These are phyloP conservation scores for Chaetomiaceae sp. DNA, from an alignment of 2,329 filamentous ascomycete genomes.

Conservation along the genomic window DNA sequence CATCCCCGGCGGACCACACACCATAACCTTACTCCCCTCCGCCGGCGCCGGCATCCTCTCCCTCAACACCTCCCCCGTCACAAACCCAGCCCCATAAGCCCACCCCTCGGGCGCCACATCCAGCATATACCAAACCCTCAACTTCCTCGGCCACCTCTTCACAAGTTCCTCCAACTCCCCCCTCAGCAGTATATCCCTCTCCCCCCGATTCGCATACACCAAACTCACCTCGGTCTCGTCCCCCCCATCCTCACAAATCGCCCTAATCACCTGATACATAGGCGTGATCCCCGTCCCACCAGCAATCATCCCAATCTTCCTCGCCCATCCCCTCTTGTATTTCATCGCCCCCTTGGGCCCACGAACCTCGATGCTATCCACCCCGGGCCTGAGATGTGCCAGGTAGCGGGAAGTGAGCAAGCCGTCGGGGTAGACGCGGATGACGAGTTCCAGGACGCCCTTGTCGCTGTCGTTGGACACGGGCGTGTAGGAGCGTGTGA, in stretches of 20 bases:
- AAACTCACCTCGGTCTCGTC: conserved; percentile 55
- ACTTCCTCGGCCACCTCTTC: conserved; percentile 45
- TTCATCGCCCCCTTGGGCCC: conserved; percentile 55
- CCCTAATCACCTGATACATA: conserved; percentile 59
- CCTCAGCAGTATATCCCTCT: conserved; percentile 56
- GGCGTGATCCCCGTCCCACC: conserved; percentile 51
- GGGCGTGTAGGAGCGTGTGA: conserved; percentile 52
- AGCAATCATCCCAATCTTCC: conserved; percentile 51
- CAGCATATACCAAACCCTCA: conserved; percentile 54
- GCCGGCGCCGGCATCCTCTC: background rate
- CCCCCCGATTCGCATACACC: conserved; percentile 55
- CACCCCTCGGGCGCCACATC: conserved; percentile 43
- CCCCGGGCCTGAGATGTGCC: conserved; percentile 36
- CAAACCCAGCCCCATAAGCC: conserved; percentile 45
- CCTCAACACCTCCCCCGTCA: conserved; percentile 47
- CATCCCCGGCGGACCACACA: conserved; percentile 4
- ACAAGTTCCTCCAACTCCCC: conserved; percentile 53
- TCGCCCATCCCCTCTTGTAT: conserved; percentile 41
- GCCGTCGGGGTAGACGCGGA: conserved; percentile 42
- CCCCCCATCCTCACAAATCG: conserved; percentile 56
- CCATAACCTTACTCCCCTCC: background rate
- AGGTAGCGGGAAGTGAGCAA: conserved; percentile 47
- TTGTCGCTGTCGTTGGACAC: conserved; percentile 47
- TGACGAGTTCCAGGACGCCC: conserved; percentile 44
- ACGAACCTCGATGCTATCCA: conserved; percentile 45